These are phyloP conservation scores for Claviceps arundinis DNA, from an alignment of 2,329 filamentous ascomycete genomes.

Conservation along the genomic window DNA sequence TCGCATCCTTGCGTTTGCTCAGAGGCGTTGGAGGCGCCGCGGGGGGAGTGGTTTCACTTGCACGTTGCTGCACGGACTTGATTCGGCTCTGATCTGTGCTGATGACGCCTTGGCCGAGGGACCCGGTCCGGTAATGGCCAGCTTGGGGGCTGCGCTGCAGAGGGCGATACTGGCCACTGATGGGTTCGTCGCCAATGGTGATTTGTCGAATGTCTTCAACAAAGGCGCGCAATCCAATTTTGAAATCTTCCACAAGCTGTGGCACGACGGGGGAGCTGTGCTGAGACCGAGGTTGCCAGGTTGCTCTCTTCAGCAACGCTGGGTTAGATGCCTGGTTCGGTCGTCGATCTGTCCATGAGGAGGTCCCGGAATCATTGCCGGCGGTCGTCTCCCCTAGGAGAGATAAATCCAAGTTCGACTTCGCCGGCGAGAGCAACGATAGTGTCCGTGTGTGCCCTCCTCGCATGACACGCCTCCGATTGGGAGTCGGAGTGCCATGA, in stretches of 20 bases:
- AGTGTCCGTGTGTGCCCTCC: constrained; percentile 52
- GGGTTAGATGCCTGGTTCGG: constrained; percentile 24
- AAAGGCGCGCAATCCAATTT: constrained; percentile 83
- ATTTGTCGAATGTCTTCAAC: constrained; percentile 91
- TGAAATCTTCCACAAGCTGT: constrained; percentile 80
- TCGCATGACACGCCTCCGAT: constrained; percentile 51
- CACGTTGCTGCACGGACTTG: constrained; percentile 29
- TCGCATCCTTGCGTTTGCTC: constrained; percentile 15
- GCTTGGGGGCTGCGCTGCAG: constrained; percentile 9
- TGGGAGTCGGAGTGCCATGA: constrained; percentile 28
- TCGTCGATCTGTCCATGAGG: constrained; percentile 17
- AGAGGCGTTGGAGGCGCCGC: constrained; percentile 18
- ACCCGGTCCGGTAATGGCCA: constrained; percentile 1
- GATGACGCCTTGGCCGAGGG: constrained; percentile 7
- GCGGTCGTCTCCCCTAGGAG: constrained; percentile 26
- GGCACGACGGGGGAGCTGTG: constrained; percentile 39
- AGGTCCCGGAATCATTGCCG: constrained; percentile 12
- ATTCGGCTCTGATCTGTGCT: constrained; percentile 32
- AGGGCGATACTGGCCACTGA: constrained; percentile 34
- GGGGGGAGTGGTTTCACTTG: constrained; percentile 26
- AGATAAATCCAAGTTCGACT: constrained; percentile 29
- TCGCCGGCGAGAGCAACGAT: constrained; percentile 67
- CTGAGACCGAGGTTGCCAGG: constrained; percentile 42
- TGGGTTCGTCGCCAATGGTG: constrained; percentile 85
- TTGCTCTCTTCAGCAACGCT: constrained; percentile 39